phyloP scores from a whole-genome alignment of 441 rosid species.

The Theobroma grandiflorum region DNA sequence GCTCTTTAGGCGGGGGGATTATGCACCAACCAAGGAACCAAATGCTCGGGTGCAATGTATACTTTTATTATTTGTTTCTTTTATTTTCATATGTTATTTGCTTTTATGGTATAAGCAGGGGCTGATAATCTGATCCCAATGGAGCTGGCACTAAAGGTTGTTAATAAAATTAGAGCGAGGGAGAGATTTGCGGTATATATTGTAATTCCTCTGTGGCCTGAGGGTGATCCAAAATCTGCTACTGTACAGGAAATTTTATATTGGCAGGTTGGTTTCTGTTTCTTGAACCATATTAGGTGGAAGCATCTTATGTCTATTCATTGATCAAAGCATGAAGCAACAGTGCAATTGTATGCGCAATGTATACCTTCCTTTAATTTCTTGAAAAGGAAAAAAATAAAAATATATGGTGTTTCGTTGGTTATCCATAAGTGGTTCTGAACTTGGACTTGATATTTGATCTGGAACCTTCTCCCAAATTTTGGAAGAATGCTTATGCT shows the following conservation, averaged over 20 bases:
- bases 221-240: slow-evolving; percentile 86
- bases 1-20: no score
- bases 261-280: slow-evolving; percentile 71
- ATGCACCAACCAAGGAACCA: no score
- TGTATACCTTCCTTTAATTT: neutral
- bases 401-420: neutral
- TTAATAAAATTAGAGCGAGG: slow-evolving; percentile 77
- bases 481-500: neutral
- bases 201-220: slow-evolving; percentile 95
- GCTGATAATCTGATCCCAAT: slow-evolving; percentile 90
- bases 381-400: slow-evolving; percentile 8
- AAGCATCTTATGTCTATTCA: neutral
- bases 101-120: slow-evolving; percentile 55
- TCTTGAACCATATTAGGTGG: slow-evolving; percentile 5
- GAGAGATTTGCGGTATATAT: slow-evolving; percentile 89
- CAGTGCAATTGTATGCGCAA: slow-evolving; percentile 1
- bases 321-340: slow-evolving; percentile 3
- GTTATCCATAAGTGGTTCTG: slow-evolving; percentile 5
- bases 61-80: slow-evolving; percentile 8
- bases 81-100: slow-evolving; percentile 23
- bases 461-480: neutral
- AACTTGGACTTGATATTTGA: neutral
- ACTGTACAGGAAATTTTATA: slow-evolving; percentile 87
- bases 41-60: no score
- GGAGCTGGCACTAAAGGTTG: slow-evolving; percentile 92